Base-by-base conservation (phyloP, 2,329 filamentous ascomycete species). In the Beauveria scarabaeidicola region DNA sequence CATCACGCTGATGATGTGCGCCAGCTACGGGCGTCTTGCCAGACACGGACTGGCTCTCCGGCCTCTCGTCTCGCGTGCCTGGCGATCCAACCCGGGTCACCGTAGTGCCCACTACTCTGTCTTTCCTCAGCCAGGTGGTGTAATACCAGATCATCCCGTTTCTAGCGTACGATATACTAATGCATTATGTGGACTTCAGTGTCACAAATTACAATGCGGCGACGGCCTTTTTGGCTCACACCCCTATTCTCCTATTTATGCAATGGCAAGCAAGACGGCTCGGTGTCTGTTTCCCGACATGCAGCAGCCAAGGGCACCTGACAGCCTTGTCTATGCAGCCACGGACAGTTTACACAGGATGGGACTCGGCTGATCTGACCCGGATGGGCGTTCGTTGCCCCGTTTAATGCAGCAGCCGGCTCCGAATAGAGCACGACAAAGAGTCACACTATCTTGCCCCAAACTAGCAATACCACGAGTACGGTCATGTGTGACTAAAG, bases 61-160 rank as follows among this genome's bases (percentile, higher is more conserved):
- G 36, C 23, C n/a, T 29, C 25, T 48, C 46, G 38, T 58, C 47
- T 51, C 56, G 47, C 25, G 47, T 58, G 46, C 56, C 47, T 58
- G 56, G 47, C 47, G 56, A 58, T 58, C 56, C 32, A 36, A 36
- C 32, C 32, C 32, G 11, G 32, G 5, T 36, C 32, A 13, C 11
- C 32, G 11, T 13, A 15, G 13, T 11, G 27, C 25, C 25, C 13
- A n/a, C 40, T 41, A n/a, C 8, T 11, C 19, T 6, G 43, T 21
- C 10, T 25, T 9, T n/a, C 32, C 32, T n/a, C 25, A n/a, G 11
- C 32, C 36, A 38, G 23, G 25, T 9, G n/a, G 43, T 19, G 19
- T 56, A 47, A 52, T 27, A 52, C 40, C 38, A 58, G 38, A 51
- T 51, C 53, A 36, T 58, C 25, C 43, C 53, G 23, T 47, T 19